Conservation (phyloP, 2,329 filamentous ascomycete species). For the Fonsecaea pugnacius region DNA sequence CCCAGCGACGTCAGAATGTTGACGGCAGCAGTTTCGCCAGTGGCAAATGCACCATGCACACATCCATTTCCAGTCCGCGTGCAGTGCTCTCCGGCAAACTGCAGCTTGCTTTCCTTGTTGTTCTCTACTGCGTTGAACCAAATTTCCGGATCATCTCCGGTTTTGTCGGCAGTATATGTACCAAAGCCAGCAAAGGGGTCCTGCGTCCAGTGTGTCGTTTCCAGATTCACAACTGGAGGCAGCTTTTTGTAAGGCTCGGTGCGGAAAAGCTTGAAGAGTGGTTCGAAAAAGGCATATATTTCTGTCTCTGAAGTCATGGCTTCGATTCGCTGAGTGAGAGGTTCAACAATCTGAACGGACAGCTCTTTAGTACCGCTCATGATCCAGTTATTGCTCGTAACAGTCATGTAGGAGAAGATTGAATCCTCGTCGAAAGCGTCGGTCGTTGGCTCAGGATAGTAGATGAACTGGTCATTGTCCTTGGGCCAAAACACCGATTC, state of each 20-base stretch:
- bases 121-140: constrained; percentile 46
- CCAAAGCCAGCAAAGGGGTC: constrained; percentile 52
- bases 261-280: constrained; percentile 50
- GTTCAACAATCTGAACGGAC: constrained; percentile 51
- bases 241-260: constrained; percentile 52
- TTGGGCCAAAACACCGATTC: constrained; percentile 52
- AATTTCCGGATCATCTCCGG: constrained; percentile 48
- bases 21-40: constrained; percentile 48
- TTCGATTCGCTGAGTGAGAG: constrained; percentile 52
- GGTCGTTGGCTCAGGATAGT: constrained; percentile 48
- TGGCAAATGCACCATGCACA: constrained; percentile 52
- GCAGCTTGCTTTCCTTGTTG: constrained; percentile 45
- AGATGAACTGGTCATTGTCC: constrained; percentile 53
- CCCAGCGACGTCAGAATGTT: constrained; percentile 47
- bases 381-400: constrained; percentile 52
- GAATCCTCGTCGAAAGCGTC: constrained; percentile 43
- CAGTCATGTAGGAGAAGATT: constrained; percentile 51
- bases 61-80: constrained; percentile 50
- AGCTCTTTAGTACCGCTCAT: constrained; percentile 51
- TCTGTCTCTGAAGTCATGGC: constrained; percentile 46
- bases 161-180: constrained; percentile 51
- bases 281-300: constrained; percentile 51
- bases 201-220: constrained; percentile 52
- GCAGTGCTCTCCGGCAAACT: constrained; percentile 51
- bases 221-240: constrained; percentile 46